Percentiles rank a stretch among this genome's conserved stretches.
phyloP scores from a whole-genome alignment of 108 stramenopile species.

The Nannochloropsis salina region DNA sequence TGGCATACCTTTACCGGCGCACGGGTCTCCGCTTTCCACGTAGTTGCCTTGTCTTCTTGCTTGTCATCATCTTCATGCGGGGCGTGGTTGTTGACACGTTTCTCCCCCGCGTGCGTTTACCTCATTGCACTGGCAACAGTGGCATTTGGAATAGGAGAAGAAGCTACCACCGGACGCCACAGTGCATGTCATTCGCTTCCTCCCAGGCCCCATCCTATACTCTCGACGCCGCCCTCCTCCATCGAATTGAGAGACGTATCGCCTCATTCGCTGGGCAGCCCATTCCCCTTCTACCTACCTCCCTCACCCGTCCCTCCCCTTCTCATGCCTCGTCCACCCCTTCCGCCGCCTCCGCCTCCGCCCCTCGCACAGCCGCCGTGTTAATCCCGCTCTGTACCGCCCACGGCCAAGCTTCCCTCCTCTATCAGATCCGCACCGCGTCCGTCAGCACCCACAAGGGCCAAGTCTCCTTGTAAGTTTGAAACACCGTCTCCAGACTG shows the following conservation, averaged over 20 bases:
- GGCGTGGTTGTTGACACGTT: not conserved
- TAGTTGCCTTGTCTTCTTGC: not conserved
- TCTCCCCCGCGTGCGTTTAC: not conserved
- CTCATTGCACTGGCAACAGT: not conserved
- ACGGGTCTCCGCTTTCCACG: too few relatives aligned
- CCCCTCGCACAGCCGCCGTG: not conserved
- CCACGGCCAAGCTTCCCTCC: not conserved
- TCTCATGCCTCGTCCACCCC: not conserved
- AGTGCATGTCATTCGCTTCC: not conserved
- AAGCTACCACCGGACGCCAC: not conserved
- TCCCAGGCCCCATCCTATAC: not conserved
- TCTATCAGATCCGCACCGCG: not conserved
- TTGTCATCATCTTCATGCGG: not conserved
- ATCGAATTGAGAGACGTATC: not conserved
- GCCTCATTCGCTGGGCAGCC: constrained; percentile 11
- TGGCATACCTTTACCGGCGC: too few relatives aligned
- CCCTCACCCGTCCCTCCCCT: not conserved
- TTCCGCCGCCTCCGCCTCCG: not conserved
- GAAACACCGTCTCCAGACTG: not conserved
- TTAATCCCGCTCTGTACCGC: not conserved
- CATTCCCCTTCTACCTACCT: constrained; percentile 11
- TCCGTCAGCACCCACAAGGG: not conserved
- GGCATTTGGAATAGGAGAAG: not conserved
- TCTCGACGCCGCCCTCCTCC: not conserved
- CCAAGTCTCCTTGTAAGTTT: constrained; percentile 9